phyloP scores from a whole-genome alignment of 805 yeast genomes.

The Saturnispora diversa region DNA sequence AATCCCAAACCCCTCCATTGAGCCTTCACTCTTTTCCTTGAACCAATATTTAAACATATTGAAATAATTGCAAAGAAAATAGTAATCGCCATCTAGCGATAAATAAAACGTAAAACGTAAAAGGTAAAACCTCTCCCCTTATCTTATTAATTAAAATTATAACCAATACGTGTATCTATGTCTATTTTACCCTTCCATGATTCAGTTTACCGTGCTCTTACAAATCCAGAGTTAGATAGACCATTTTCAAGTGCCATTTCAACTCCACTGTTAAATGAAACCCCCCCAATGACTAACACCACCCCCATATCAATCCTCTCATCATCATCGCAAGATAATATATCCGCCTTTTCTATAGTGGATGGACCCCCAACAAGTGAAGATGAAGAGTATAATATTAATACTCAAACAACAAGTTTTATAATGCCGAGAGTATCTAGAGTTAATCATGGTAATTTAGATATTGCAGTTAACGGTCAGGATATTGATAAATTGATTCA shows the following conservation, averaged over 20 bases:
- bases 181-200: constrained; percentile 11
- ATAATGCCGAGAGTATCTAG: constrained; percentile 33
- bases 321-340: constrained; percentile 11
- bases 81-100: background rate
- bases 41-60: constrained; percentile 8
- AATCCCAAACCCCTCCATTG: background rate
- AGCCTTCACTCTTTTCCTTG: background rate
- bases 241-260: constrained; percentile 5
- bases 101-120: background rate
- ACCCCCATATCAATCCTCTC: constrained; percentile 5
- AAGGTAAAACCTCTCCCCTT: constrained; percentile 6
- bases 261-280: background rate
- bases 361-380: background rate
- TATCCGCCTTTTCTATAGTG: constrained; percentile 4
- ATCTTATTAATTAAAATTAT: constrained; percentile 1
- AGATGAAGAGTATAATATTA: background rate
- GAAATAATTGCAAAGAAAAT: too few relatives aligned
- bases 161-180: constrained; percentile 1
- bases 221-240: constrained; percentile 9
- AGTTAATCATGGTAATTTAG: too few relatives aligned
- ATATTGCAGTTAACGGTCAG: constrained; percentile 26
- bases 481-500: constrained; percentile 17
- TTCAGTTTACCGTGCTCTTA: constrained; percentile 9
- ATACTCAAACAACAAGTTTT: constrained; percentile 15
- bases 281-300: constrained; percentile 1